A percentile compares a stretch with the other conserved stretches of the same genome.
These are phyloP conservation scores for Leersia perrieri DNA, from an alignment of 176 grass and related monocot species.

Conservation along the genomic window DNA sequence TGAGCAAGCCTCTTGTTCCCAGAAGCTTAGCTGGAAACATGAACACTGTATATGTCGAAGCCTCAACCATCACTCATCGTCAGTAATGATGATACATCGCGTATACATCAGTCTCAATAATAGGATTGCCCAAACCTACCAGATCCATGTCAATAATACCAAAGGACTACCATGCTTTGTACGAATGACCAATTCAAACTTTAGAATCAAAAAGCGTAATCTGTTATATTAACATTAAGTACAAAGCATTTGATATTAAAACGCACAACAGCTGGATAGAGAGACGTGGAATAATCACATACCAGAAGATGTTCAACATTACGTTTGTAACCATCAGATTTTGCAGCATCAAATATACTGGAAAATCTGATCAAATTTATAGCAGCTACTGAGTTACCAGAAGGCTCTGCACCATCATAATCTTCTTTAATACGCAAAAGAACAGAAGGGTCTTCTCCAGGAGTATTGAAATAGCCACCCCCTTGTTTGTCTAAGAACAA, in stretches of 20 bases:
- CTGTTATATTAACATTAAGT: background rate
- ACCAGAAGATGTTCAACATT: conserved; percentile 92
- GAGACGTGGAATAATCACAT: conserved; percentile 24
- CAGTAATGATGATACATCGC: background rate
- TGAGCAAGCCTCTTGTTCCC: background rate
- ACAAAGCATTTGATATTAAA: background rate
- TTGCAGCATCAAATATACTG: conserved; percentile 59
- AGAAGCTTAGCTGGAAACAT: background rate
- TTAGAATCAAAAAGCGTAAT: background rate
- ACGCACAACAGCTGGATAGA: background rate
- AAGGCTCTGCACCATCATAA: conserved; percentile 96
- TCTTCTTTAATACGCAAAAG: conserved; percentile 90
- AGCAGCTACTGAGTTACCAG: conserved; percentile 84
- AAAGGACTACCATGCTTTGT: background rate
- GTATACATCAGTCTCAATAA: background rate
- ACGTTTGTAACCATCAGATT: conserved; percentile 50
- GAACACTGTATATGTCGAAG: background rate
- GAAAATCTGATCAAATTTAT: conserved; percentile 89
- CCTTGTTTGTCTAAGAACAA: conserved; percentile 86
- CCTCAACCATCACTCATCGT: background rate
- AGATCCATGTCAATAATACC: background rate
- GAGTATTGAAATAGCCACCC: conserved; percentile 92
- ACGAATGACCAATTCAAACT: conserved; percentile 7
- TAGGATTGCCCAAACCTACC: background rate
- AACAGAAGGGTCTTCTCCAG: conserved; percentile 90